Evolutionary conservation across 129 eudicot genomes (phyloP), one percentile per base, ranked within the genome.

Genomic region (Centella asiatica): DNA sequence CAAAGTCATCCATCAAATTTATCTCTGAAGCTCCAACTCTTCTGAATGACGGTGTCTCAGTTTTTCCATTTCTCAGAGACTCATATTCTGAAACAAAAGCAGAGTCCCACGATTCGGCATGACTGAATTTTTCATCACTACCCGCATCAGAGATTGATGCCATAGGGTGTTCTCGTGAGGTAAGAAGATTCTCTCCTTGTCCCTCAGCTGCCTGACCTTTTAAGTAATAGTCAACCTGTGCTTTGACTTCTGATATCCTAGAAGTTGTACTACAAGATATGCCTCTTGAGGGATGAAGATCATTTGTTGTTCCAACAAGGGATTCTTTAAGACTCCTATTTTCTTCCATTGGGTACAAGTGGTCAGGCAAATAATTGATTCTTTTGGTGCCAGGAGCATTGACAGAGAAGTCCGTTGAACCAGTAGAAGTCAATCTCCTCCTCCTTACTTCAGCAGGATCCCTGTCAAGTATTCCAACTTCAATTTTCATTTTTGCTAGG

Each of bases 1-100:
- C 84, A 64, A 92, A 92, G 67, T 92, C 98, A 49, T 92, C 98
- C 98, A 92, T 81, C 72, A 87, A 72, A 76, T 60, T 79, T 17
- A 84, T 82, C 64, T 85, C 96, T 19, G 90, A 84, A 70, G 78
- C 70, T 47, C 80, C 79, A 52, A 74, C 79, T 3, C 74, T 66
- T 75, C 66, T 82, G 32, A 60, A 68, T 34, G 81, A 74, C 31
- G 89, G 80, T 26, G 83, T 68, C 47, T 39, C 66, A 42, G 27
- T 48, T 63, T 71, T 81, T 18, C 63, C 72, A 51, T 63, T 61
- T 63, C 45, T 74, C 36, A 73, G 74, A 42, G 52, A 80, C 63
- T 77, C 84, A 54, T 71, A 56, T 25, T 82, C 81, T 32, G 81
- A 63, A 51, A 75, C 23, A 61, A 74, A 71, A 60, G 77, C 71